Evolutionary conservation across 2,329 filamentous ascomycete species (phyloP).

Genomic region (Rutstroemia sp.): DNA sequence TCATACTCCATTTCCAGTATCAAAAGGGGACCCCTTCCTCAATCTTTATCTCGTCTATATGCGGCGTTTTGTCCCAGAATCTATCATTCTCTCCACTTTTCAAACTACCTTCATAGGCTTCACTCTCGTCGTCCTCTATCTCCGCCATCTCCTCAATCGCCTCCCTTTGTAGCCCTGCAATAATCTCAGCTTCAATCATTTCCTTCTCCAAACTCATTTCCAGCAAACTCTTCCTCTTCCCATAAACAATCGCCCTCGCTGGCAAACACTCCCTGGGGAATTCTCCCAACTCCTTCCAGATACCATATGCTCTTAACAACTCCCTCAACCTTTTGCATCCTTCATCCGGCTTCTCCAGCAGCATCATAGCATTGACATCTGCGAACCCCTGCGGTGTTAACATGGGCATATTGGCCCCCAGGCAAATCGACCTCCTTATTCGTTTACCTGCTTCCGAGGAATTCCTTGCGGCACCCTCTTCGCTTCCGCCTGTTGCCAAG

Average conservation of each 20-base stretch:
- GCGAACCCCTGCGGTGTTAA: constrained; percentile 56
- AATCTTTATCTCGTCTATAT: too few species aligned
- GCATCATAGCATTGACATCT: constrained; percentile 31
- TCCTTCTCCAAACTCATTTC: constrained; percentile 9
- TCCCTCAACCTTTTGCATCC: constrained; percentile 13
- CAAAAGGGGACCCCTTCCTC: too few species aligned
- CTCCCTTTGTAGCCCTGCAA: not conserved
- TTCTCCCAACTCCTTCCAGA: constrained; percentile 19
- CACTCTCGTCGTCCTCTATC: not conserved
- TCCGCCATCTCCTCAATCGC: not conserved
- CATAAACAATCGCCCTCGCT: not conserved
- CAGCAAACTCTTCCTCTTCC: constrained; percentile 6
- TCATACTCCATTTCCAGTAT: too few species aligned
- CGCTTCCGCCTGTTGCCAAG: not conserved
- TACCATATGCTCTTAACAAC: constrained; percentile 13
- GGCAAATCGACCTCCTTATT: constrained; percentile 14
- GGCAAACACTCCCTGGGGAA: constrained; percentile 18
- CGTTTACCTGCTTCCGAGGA: constrained; percentile 4
- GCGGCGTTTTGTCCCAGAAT: too few species aligned
- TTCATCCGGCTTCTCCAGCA: constrained; percentile 15
- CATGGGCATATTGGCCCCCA: constrained; percentile 32
- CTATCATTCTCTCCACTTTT: not conserved
- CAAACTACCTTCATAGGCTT: not conserved
- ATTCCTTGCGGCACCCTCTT: not conserved
- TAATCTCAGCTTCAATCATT: not conserved